A percentile compares a stretch with the other conserved stretches of the same genome.
Evolutionary conservation across 202 grass and related monocot species (phyloP).

Genomic region (Carex sylvatica): DNA sequence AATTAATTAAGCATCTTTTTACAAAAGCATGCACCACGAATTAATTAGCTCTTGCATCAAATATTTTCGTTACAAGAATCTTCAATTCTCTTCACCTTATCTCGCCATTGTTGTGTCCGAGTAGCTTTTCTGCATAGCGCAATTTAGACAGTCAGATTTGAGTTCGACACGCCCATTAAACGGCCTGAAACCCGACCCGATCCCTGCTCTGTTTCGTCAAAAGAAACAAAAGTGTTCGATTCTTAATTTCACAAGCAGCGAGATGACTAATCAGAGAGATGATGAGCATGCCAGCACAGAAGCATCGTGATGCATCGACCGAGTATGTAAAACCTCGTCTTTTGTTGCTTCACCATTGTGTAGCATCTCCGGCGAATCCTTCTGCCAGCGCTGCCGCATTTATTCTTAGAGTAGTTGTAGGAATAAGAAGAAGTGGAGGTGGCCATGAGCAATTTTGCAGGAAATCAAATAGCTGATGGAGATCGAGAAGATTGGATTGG

Average conservation of each 20-base stretch:
- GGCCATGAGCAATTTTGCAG: constrained; percentile 36
- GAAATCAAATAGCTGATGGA: not conserved
- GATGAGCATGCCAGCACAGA: constrained; percentile 66
- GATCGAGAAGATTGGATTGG: not conserved
- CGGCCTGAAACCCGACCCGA: not conserved
- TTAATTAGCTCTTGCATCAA: not conserved
- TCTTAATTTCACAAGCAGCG: not conserved
- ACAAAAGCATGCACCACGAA: constrained; percentile 14
- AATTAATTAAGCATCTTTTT: not conserved
- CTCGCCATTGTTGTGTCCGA: not conserved
- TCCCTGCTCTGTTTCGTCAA: not conserved
- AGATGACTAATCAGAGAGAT: constrained; percentile 41
- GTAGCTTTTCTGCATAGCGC: too few species aligned
- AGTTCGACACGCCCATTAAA: not conserved
- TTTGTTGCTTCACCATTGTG: constrained; percentile 70
- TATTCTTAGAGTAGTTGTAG: constrained; percentile 2
- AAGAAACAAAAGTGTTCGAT: constrained; percentile 5
- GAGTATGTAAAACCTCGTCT: constrained; percentile 76
- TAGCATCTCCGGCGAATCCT: constrained; percentile 37
- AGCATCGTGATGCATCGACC: constrained; percentile 78
- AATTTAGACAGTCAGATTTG: constrained; percentile 1
- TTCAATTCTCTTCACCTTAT: not conserved
- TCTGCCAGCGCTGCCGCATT: not conserved
- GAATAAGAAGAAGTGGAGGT: constrained; percentile 32
- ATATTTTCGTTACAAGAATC: not conserved